Conservation (phyloP, 1,284 basidiomycete genomes). For the Malassezia slooffiae region DNA sequence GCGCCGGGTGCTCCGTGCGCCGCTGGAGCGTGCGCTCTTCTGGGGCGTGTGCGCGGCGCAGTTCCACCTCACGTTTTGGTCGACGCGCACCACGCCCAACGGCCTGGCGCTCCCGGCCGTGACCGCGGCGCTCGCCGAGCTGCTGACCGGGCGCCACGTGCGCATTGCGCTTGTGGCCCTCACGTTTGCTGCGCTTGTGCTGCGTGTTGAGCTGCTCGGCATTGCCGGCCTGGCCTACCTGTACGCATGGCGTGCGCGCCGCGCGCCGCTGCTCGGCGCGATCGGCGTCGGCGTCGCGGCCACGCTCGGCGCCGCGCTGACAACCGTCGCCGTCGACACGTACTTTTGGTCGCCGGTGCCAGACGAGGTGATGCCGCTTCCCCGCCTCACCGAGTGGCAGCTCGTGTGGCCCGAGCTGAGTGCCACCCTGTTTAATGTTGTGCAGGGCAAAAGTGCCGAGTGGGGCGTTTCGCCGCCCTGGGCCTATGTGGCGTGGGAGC, state of each 20-base stretch:
- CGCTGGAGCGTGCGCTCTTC: constrained; percentile 38
- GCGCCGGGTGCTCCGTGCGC: background rate
- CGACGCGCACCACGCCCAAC: constrained; percentile 82
- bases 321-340: constrained; percentile 61
- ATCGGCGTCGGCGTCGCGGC: constrained; percentile 15
- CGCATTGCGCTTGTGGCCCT: constrained; percentile 50
- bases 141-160: constrained; percentile 48
- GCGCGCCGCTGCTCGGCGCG: constrained; percentile 8
- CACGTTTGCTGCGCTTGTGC: constrained; percentile 60
- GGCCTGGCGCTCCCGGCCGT: constrained; percentile 73
- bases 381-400: constrained; percentile 45
- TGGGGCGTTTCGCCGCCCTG: constrained; percentile 77
- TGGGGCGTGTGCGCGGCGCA: constrained; percentile 63
- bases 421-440: constrained; percentile 73
- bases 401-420: constrained; percentile 74
- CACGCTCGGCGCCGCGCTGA: background rate
- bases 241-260: constrained; percentile 16
- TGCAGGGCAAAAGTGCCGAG: constrained; percentile 70
- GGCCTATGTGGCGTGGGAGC: constrained; percentile 59
- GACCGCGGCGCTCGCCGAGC: constrained; percentile 56
- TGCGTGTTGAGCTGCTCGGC: constrained; percentile 66
- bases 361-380: constrained; percentile 22
- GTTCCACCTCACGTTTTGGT: constrained; percentile 88
- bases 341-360: constrained; percentile 64
- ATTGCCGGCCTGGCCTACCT: constrained; percentile 27